Evolutionary conservation across 108 stramenopile genomes (phyloP), one percentile per base, ranked within the genome.

Genomic region (Skeletonema grethae): DNA sequence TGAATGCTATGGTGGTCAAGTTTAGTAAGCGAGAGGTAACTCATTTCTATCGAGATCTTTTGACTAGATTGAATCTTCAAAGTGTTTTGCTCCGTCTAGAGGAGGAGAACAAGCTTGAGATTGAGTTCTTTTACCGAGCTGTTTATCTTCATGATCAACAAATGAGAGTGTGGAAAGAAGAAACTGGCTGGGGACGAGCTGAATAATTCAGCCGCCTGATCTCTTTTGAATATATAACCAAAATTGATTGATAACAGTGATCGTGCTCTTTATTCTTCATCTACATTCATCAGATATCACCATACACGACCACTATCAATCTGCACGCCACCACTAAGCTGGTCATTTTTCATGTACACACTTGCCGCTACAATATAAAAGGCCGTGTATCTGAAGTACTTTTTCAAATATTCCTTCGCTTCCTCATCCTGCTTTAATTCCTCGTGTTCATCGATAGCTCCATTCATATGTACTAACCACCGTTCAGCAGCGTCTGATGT

Each of bases 341-440:
- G 79, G 73, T 94, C 93, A 31, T 82, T 58, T 68, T 87, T 79
- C 93, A 94, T 94, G 66, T 82, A 94, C 36, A 79, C 87, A 20
- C 45, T 80, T 16, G 93, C 84, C 11, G 79, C 90, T 7, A 94
- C 93, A 67, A 94, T 91, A 63, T 94, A 94, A 70, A 82, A 86
- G 0, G 93, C 90, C 29, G 82, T 88, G 53, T 75, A 91, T 34
- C 64, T 53, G 73, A 88, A 91, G 46, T 88, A 91, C 28, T 50
- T 53, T 11, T 67, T 67, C 43, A 84, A 38, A 18, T 61, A 63
- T 4, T 30, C 50, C 39, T 34, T 82, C 1, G 78, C 83, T 43
- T 87, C 79, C 2, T 79, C 73, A 34, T 65, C 31, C n/a, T 61
- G 36, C 34, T 18, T 30, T 36, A 93, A 45, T 2, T 53, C 55